phyloP scores from a whole-genome alignment of 2,329 filamentous ascomycete species.

The Colletotrichum caudatum region DNA sequence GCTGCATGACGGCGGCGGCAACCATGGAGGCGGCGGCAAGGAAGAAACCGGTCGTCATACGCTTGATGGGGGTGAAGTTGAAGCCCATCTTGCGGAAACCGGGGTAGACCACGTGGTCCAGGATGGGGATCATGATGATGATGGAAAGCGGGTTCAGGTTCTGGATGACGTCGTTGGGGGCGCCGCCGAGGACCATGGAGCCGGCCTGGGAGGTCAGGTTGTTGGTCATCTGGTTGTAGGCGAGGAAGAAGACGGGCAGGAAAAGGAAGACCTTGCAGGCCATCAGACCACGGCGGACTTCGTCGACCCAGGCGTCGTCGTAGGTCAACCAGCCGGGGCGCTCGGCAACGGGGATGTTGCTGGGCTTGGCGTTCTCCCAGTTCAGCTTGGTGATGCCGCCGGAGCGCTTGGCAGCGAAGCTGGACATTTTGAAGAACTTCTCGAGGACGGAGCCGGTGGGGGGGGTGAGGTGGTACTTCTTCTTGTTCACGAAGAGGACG shows the following conservation, averaged over 20 bases:
- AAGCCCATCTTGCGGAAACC: conserved; percentile 72
- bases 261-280: conserved; percentile 80
- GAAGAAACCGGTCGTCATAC: conserved; percentile 78
- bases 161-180: conserved; percentile 82
- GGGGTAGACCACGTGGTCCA: conserved; percentile 78
- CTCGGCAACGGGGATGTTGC: conserved; percentile 64
- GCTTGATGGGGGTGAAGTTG: conserved; percentile 80
- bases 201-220: conserved; percentile 74
- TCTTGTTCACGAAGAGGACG: conserved; percentile 71
- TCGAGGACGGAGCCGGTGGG: conserved; percentile 79
- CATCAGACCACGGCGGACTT: conserved; percentile 76
- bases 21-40: conserved; percentile 73
- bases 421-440: conserved; percentile 73
- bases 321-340: conserved; percentile 83
- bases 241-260: conserved; percentile 72
- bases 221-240: conserved; percentile 71
- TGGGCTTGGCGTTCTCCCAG: conserved; percentile 79
- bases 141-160: conserved; percentile 82
- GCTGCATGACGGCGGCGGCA: conserved; percentile 67
- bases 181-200: conserved; percentile 74
- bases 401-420: conserved; percentile 71
- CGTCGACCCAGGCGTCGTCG: conserved; percentile 86
- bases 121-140: conserved; percentile 79
- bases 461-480: conserved; percentile 70
- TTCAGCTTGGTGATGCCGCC: conserved; percentile 73